A percentile compares a stretch with the other conserved stretches of the same genome.
Evolutionary conservation across 345 rosid genomes (phyloP).

Genomic region (Excoecaria agallocha): DNA sequence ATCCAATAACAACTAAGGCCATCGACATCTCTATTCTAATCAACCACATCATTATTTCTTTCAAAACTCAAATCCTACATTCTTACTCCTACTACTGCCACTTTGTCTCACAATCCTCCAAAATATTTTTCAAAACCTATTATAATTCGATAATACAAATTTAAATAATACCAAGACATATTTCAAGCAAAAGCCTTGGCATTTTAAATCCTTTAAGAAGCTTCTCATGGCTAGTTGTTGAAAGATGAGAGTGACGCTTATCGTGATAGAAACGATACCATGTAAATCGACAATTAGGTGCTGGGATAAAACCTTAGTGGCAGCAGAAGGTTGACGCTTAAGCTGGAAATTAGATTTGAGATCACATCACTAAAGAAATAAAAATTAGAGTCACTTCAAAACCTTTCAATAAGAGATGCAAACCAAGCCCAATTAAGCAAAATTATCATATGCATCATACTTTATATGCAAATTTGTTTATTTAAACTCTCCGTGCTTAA

Average conservation of each 20-base stretch:
- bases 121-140: too few relatives aligned
- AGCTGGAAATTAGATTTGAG: conserved; percentile 12
- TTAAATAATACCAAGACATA: too few relatives aligned
- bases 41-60: too few relatives aligned
- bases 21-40: too few relatives aligned
- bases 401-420: neutral
- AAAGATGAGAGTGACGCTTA: conserved; percentile 14
- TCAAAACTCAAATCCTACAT: too few relatives aligned
- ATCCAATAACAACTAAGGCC: too few relatives aligned
- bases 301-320: neutral
- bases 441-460: neutral
- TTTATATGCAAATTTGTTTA: neutral
- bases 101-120: too few relatives aligned
- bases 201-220: conserved; percentile 23
- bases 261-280: neutral
- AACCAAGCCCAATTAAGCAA: neutral
- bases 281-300: neutral
- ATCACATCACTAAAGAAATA: neutral
- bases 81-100: too few relatives aligned
- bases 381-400: neutral
- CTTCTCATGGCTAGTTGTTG: conserved; percentile 18
- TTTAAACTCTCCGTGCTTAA: neutral
- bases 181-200: too few relatives aligned
- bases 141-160: too few relatives aligned
- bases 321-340: conserved; percentile 6